Evolutionary conservation across 2,329 filamentous ascomycete genomes (phyloP).

Genomic region (Stagonosporopsis rhizophila): DNA sequence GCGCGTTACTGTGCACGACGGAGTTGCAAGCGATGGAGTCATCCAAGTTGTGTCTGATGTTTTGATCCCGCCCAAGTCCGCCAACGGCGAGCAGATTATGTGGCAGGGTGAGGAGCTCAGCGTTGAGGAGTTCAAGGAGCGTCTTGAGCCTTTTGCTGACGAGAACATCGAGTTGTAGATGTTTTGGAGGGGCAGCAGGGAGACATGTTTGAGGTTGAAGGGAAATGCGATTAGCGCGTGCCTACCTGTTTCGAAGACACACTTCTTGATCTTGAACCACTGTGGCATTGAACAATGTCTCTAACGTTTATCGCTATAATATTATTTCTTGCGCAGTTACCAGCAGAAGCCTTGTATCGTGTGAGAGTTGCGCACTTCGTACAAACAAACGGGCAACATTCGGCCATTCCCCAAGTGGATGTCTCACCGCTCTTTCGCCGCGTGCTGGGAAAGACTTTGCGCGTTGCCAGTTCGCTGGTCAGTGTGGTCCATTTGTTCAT

Average conservation of each 20-base stretch:
- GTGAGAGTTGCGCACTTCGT: neutral
- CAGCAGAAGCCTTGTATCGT: conserved; percentile 8
- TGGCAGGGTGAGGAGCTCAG: conserved; percentile 60
- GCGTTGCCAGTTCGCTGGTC: neutral
- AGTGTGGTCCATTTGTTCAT: conserved; percentile 3
- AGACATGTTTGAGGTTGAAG: neutral
- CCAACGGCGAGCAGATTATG: conserved; percentile 40
- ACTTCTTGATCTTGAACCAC: neutral
- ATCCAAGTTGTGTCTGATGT: conserved; percentile 78
- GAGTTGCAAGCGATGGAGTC: conserved; percentile 78
- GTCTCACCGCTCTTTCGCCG: conserved; percentile 19
- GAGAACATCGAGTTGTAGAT: conserved; percentile 43
- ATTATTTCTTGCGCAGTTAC: neutral
- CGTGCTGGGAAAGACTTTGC: neutral
- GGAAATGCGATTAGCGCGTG: conserved; percentile 2
- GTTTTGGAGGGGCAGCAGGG: neutral
- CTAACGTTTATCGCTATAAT: neutral
- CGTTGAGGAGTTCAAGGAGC: conserved; percentile 67
- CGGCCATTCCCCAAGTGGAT: neutral
- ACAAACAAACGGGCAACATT: conserved; percentile 9
- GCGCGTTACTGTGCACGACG: conserved; percentile 72
- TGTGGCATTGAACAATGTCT: conserved; percentile 14
- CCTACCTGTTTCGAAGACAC: conserved; percentile 4
- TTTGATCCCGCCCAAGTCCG: conserved; percentile 73
- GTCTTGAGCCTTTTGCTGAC: conserved; percentile 48